Evolutionary conservation across 2,329 filamentous ascomycete genomes (phyloP).

Genomic region (Colletotrichum tabaci): DNA sequence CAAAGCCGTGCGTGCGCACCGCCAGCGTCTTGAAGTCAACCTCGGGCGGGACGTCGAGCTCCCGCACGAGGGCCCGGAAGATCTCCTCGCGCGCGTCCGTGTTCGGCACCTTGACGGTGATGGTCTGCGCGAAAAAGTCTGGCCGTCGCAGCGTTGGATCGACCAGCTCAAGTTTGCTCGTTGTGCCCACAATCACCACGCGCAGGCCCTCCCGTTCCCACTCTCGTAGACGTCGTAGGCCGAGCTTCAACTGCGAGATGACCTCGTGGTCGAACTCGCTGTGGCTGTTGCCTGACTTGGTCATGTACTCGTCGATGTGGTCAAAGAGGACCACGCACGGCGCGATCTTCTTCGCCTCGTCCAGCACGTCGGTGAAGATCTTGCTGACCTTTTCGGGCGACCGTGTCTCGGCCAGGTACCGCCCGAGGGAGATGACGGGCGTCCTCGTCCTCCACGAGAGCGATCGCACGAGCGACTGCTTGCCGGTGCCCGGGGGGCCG

Average conservation of each 20-base stretch:
- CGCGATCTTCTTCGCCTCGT: conserved; percentile 87
- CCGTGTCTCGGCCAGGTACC: conserved; percentile 52
- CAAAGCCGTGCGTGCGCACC: conserved; percentile 90
- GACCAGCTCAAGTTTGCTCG: conserved; percentile 88
- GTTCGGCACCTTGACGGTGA: conserved; percentile 90
- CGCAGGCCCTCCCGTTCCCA: conserved; percentile 80
- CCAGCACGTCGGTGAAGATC: conserved; percentile 61
- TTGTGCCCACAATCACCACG: conserved; percentile 92
- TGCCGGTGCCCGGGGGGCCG: conserved; percentile 85
- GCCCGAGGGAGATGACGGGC: conserved; percentile 74
- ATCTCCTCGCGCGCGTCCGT: conserved; percentile 84
- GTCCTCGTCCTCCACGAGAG: conserved; percentile 81
- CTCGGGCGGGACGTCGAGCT: conserved; percentile 75
- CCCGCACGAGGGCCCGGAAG: conserved; percentile 78
- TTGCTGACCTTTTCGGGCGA: conserved; percentile 56
- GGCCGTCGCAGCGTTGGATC: conserved; percentile 83
- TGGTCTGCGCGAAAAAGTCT: conserved; percentile 85
- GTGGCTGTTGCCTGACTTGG: conserved; percentile 86
- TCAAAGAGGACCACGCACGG: conserved; percentile 94
- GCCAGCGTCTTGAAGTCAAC: conserved; percentile 83
- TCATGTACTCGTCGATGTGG: conserved; percentile 87
- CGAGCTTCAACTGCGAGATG: conserved; percentile 84
- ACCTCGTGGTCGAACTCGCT: conserved; percentile 93
- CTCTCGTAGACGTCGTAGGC: conserved; percentile 85
- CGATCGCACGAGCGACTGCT: conserved; percentile 82